These are phyloP conservation scores for Cercospora citrullina DNA, from an alignment of 2,329 filamentous ascomycete genomes.

Conservation along the genomic window DNA sequence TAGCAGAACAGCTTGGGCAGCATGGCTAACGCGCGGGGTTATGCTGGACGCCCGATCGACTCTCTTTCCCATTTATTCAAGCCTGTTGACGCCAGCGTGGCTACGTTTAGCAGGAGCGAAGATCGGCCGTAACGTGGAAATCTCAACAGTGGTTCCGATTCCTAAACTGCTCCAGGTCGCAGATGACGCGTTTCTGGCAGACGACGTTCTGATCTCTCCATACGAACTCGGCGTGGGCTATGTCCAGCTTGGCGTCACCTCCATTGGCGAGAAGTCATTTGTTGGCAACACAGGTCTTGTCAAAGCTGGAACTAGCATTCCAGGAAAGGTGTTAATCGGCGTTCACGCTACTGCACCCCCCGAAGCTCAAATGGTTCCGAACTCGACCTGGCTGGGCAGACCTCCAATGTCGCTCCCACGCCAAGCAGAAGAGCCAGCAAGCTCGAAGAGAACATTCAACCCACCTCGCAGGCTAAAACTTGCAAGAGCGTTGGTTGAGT, in stretches of 20 bases:
- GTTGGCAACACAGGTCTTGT: slow-evolving; percentile 13
- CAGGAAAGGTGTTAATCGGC: slow-evolving; percentile 11
- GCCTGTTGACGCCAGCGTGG: slow-evolving; percentile 11
- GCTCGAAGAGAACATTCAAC: slow-evolving; percentile 11
- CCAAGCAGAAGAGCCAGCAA: slow-evolving; percentile 9
- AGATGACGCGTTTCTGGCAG: slow-evolving; percentile 12
- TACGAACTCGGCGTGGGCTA: slow-evolving; percentile 4
- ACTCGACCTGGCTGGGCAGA: slow-evolving; percentile 13
- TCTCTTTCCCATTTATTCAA: slow-evolving; percentile 12
- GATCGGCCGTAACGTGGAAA: slow-evolving; percentile 14
- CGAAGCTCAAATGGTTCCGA: slow-evolving; percentile 2
- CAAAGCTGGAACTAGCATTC: slow-evolving; percentile 1
- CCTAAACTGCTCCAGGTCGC: slow-evolving; percentile 3
- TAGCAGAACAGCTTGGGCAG: slow-evolving; percentile 14
- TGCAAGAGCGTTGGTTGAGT: slow-evolving; percentile 9
- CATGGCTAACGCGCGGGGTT: slow-evolving; percentile 13
- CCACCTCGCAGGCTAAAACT: neutral
- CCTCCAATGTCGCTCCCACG: slow-evolving; percentile 14
- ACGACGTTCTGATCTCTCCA: slow-evolving; percentile 11
- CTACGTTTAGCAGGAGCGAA: slow-evolving; percentile 8
- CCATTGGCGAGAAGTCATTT: slow-evolving; percentile 9
- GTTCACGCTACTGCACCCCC: slow-evolving; percentile 10
- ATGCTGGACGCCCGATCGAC: slow-evolving; percentile 15
- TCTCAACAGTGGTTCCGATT: slow-evolving; percentile 12
- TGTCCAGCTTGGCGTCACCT: slow-evolving; percentile 2